Evolutionary conservation across 2,329 filamentous ascomycete species (phyloP).

Genomic region (Exophiala aquamarina): DNA sequence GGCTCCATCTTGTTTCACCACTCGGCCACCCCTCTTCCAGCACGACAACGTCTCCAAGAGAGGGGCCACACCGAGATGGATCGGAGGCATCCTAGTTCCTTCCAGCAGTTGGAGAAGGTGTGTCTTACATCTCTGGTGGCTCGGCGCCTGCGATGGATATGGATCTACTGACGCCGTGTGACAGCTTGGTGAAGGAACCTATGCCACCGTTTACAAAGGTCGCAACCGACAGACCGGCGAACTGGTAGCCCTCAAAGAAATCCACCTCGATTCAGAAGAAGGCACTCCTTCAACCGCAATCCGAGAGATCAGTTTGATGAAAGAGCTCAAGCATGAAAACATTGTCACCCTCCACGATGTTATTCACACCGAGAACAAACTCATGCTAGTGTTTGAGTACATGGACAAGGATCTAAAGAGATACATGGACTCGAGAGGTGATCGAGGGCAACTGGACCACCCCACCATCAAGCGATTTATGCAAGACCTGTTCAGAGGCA

Average conservation of each 20-base stretch:
- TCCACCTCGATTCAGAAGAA: conserved; percentile 97
- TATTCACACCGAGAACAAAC: conserved; percentile 98
- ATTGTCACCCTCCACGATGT: conserved; percentile 97
- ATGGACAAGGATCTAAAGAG: conserved; percentile 99
- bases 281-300: conserved; percentile 96
- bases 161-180: conserved; percentile 29
- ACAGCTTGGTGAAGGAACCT: conserved; percentile 90
- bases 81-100: conserved; percentile 89
- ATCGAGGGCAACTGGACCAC: conserved; percentile 84
- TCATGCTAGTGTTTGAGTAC: conserved; percentile 98
- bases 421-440: conserved; percentile 94
- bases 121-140: conserved; percentile 5
- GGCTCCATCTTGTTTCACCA: conserved; percentile 27
- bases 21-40: conserved; percentile 16
- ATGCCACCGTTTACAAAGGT: conserved; percentile 98
- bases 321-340: conserved; percentile 98
- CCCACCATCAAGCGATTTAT: conserved; percentile 97
- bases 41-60: conserved; percentile 18
- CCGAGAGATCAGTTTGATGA: conserved; percentile 98
- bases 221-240: conserved; percentile 96
- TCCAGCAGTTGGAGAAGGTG: conserved; percentile 94
- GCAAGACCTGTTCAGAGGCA: conserved; percentile 93
- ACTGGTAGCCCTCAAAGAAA: conserved; percentile 95
- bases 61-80: conserved; percentile 64
- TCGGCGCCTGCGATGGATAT: too few species aligned